Percentiles rank a stretch among this genome's conserved stretches.
These are phyloP conservation scores for Cephalotrichum gorgonifer DNA, from an alignment of 2,329 filamentous ascomycete genomes.

Conservation along the genomic window DNA sequence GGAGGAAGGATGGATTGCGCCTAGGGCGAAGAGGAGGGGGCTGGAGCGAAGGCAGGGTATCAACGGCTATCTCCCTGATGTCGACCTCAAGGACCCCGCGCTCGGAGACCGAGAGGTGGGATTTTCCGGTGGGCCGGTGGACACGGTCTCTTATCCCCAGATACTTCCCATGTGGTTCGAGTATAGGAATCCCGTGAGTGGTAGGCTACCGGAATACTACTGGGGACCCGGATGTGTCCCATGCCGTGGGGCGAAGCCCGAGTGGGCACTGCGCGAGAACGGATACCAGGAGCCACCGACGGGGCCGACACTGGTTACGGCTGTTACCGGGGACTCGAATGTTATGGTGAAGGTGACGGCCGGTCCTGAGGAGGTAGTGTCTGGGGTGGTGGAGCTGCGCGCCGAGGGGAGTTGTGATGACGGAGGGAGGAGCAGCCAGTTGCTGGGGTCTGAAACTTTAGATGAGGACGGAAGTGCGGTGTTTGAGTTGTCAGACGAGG, in stretches of 20 bases:
- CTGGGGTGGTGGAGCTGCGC: background rate
- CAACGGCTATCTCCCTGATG: background rate
- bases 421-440: background rate
- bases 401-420: background rate
- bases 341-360: background rate
- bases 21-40: background rate
- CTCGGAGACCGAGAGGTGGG: background rate
- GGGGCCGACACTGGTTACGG: background rate
- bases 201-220: background rate
- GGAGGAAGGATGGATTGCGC: background rate
- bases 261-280: background rate
- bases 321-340: background rate
- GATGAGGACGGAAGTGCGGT: background rate
- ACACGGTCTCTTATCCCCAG: background rate
- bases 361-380: background rate
- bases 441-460: background rate
- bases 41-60: background rate
- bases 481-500: background rate
- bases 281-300: background rate
- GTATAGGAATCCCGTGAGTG: conserved; percentile 2
- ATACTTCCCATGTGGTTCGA: conserved; percentile 1
- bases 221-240: conserved; percentile 2
- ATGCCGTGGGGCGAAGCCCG: conserved; percentile 1
- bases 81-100: background rate
- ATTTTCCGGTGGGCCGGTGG: background rate